Base-by-base conservation (phyloP, 2,329 filamentous ascomycete species). In the Colletotrichum gloeosporioides region DNA sequence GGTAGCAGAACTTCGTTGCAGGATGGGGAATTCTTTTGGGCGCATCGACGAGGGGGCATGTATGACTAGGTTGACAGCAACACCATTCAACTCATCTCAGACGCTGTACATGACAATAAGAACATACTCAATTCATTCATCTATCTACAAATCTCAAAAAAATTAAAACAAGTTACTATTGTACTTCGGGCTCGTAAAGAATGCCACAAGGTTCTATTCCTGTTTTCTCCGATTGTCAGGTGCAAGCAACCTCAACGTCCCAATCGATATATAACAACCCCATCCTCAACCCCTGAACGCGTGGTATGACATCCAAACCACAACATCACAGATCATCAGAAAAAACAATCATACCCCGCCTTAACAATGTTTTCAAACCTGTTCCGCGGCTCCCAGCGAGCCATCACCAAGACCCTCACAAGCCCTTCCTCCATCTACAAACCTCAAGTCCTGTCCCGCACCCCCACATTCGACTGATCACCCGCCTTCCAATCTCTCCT, bases 341-440 rank as follows among this genome's bases (percentile, higher is more conserved):
- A 10, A n/a, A 3, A 9, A n/a, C 39, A 10, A 9, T 0, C 18
- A 6, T 9, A 8, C 4, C 39, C 39, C 4, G 12, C 18, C 18
- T 1, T 9, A 7, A 2, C 6, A 12, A 49, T 49, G 39, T 12
- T 22, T 49, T 4, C 39, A 49, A 49, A 0, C 0, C 0, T 49
- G 3, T 2, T 49, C 39, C 39, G 39, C 18, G 18, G 39, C 18
- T 22, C 39, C 39, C 39, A 22, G 6, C 5, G 18, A 49, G 39
- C 3, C 44, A 49, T 49, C 6, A 7, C 10, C 44, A 49, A 22
- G 1, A 13, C 44, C n/a, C 1, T 49, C 44, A 13, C 44, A 0
- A 22, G 10, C 44, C 44, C 1, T 1, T 0, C n/a, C 0, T 22
- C n/a, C 10, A 22, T 13, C n/a, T 22, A 22, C n/a, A 49, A 4